Percentiles rank a stretch among this genome's conserved stretches.
These are phyloP conservation scores for Artemisia princeps DNA, from an alignment of 140 eudicot species.

Conservation along the genomic window DNA sequence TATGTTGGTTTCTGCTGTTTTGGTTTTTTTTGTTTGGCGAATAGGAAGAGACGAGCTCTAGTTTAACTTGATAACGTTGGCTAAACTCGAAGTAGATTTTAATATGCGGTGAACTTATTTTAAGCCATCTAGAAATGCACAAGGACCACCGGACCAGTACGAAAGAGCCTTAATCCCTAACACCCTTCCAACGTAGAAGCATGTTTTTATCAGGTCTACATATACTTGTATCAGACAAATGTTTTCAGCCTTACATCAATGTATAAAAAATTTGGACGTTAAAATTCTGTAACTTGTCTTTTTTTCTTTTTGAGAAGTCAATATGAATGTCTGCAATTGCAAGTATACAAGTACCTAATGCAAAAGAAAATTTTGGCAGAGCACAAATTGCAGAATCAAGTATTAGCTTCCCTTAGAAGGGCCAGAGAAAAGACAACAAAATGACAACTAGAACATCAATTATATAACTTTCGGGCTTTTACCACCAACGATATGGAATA, in stretches of 20 bases:
- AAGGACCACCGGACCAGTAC: no score
- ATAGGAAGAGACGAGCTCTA: background rate
- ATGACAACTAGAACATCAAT: slow-evolving; percentile 6
- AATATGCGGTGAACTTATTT: no score
- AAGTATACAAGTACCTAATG: slow-evolving; percentile 25
- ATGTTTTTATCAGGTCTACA: no score
- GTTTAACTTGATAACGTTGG: background rate
- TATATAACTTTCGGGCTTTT: slow-evolving; percentile 20
- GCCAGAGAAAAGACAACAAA: background rate
- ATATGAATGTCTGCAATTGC: background rate
- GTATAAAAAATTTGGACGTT: background rate
- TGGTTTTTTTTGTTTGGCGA: background rate
- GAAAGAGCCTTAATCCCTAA: no score
- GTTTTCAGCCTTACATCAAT: background rate
- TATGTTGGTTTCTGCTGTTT: background rate
- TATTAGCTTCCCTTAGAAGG: slow-evolving; percentile 14
- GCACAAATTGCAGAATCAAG: slow-evolving; percentile 20
- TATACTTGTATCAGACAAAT: no score
- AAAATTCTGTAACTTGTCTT: slow-evolving; percentile 7
- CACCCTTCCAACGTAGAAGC: no score
- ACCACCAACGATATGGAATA: slow-evolving; percentile 21
- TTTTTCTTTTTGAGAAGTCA: slow-evolving; percentile 13
- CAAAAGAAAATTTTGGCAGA: slow-evolving; percentile 16
- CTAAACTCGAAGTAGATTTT: background rate
- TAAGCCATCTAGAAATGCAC: no score